Evolutionary conservation across 108 stramenopile species (phyloP), one percentile per base, ranked within the genome.

Genomic region (Cylindrotheca fusiformis): DNA sequence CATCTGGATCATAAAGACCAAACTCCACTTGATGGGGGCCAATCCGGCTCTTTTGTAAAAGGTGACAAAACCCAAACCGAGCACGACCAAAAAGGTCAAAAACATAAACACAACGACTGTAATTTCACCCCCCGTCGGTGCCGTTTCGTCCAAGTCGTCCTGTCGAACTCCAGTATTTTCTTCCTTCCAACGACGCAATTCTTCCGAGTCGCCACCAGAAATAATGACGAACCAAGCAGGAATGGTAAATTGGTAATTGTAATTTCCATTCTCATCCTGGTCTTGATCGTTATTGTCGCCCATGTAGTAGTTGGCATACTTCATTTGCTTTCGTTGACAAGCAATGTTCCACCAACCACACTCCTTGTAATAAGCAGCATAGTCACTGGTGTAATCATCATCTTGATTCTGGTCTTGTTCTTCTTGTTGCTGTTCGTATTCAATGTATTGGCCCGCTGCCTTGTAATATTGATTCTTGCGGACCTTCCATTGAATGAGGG

Each of bases 401-500:
- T 67, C 48, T 27, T 67, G 53, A 23, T 74, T 75, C 21, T 69
- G 61, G 32, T 78, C 72, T 19, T 64, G 54, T 48, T 77, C 63
- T 1, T 58, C 41, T 54, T 84, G 79, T 32, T 80, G 51, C 47
- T 77, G 52, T 25, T 77, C 55, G 67, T 80, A 77, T 55, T 77
- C 36, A 14, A 41, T 41, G 10, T 10, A 10, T 6, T 41, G 14
- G 6, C 36, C 36, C 36, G 6, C 10, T 6, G 36, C 6, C 6
- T 14, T 6, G 36, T 41, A 41, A 14, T 10, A 41, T 14, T 6
- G 14, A 6, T 41, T 41, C 36, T 41, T 41, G 36, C 14, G 36
- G 36, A 41, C 36, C 6, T 6, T 41, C 36, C 36, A 41, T 41
- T 41, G 36, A 14, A 41, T 41, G 36, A 41, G 6, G 36, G 36